Conservation (phyloP, 768 basidiomycete genomes). For the Zangia roseola region DNA sequence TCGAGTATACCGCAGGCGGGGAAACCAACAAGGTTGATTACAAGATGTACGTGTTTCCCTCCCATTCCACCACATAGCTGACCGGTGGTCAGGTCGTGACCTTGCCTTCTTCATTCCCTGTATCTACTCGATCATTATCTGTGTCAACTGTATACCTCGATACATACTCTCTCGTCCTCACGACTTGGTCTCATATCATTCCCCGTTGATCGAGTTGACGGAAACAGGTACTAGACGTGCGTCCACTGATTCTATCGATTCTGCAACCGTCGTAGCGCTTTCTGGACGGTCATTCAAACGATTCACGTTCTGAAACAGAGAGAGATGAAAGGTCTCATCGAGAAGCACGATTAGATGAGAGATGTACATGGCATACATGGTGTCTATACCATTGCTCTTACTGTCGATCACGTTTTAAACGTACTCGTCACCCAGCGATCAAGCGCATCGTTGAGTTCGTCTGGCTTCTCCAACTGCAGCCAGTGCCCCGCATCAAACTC, state of each 20-base stretch:
- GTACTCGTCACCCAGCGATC: conserved; percentile 30
- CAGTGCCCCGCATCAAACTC: conserved; percentile 41
- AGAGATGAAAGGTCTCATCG: background rate
- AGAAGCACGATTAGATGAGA: background rate
- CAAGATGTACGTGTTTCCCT: conserved; percentile 75
- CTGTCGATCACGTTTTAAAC: conserved; percentile 12
- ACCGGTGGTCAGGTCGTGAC: conserved; percentile 71
- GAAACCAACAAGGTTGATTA: conserved; percentile 51
- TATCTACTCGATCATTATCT: conserved; percentile 4
- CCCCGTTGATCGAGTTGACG: conserved; percentile 9
- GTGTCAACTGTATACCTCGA: conserved; percentile 12
- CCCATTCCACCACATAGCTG: conserved; percentile 39
- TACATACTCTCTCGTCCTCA: conserved; percentile 1
- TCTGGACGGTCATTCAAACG: background rate
- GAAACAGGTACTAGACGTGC: conserved; percentile 29
- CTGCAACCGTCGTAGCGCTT: background rate
- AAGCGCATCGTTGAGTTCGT: conserved; percentile 36
- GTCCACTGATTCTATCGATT: conserved; percentile 5
- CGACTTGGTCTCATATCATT: background rate
- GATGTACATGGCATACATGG: conserved; percentile 1
- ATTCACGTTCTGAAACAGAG: background rate
- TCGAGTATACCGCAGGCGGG: conserved; percentile 59
- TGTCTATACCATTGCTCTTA: background rate
- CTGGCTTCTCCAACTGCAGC: conserved; percentile 33
- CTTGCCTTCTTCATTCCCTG: background rate